Evolutionary conservation across 2,329 filamentous ascomycete species (phyloP).

Genomic region (Penicillium sp.): DNA sequence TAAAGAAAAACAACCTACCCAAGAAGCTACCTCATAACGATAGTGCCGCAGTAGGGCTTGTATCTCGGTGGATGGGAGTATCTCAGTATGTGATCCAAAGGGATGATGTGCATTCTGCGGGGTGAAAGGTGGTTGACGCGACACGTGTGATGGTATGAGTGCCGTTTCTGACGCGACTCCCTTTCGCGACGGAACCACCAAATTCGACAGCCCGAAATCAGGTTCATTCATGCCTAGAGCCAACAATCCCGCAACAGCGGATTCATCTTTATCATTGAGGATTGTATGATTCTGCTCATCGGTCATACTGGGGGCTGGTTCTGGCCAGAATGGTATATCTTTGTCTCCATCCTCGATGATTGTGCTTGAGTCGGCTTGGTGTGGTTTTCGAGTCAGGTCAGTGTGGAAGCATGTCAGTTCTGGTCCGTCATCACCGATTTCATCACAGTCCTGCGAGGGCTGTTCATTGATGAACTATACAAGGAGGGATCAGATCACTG

Average conservation of each 20-base stretch:
- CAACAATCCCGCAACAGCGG: slow-evolving; percentile 26
- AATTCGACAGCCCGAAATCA: slow-evolving; percentile 2
- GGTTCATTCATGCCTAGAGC: slow-evolving; percentile 22
- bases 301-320: not conserved
- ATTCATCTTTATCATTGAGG: slow-evolving; percentile 29
- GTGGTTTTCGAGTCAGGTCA: not conserved
- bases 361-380: not conserved
- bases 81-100: not conserved
- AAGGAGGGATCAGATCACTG: not conserved
- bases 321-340: not conserved
- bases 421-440: not conserved
- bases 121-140: not conserved
- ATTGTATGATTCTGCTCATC: not conserved
- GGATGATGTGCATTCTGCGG: not conserved
- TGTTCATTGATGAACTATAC: slow-evolving; percentile 31
- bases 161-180: not conserved
- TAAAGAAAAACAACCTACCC: slow-evolving; percentile 36
- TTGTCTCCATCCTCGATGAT: not conserved
- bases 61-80: slow-evolving; percentile 11
- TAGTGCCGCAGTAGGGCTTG: slow-evolving; percentile 47
- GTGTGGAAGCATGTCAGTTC: not conserved
- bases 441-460: slow-evolving; percentile 11
- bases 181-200: slow-evolving; percentile 4
- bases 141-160: not conserved
- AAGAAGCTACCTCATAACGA: slow-evolving; percentile 48